Evolutionary conservation across 2,329 filamentous ascomycete species (phyloP).

Genomic region (Emergomyces orientalis): DNA sequence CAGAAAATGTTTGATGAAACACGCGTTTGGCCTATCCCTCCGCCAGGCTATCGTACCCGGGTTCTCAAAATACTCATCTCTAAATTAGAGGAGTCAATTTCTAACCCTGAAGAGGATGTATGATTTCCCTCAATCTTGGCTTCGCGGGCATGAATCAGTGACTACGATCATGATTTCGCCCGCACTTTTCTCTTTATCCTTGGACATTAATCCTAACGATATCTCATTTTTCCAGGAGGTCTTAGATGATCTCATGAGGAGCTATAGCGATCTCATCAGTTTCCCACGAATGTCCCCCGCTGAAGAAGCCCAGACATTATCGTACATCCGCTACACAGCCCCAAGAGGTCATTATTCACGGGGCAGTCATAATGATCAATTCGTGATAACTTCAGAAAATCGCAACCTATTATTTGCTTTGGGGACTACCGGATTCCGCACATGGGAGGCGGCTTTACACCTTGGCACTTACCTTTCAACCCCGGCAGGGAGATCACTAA

Average conservation of each 20-base stretch:
- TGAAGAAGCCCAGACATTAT: constrained; percentile 58
- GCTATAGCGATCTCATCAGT: constrained; percentile 56
- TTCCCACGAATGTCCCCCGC: constrained; percentile 55
- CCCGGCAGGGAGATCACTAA: constrained; percentile 34
- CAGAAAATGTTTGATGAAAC: constrained; percentile 55
- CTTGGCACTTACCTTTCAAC: constrained; percentile 51
- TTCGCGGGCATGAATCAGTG: constrained; percentile 18
- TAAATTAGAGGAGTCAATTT: constrained; percentile 63
- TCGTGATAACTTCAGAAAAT: constrained; percentile 41
- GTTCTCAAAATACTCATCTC: constrained; percentile 64
- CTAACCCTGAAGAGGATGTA: constrained; percentile 83
- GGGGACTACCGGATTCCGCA: constrained; percentile 57
- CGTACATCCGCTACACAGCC: constrained; percentile 62
- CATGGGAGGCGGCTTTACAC: constrained; percentile 60
- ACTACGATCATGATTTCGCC: constrained; percentile 12
- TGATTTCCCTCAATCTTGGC: constrained; percentile 16
- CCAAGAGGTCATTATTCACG: constrained; percentile 18
- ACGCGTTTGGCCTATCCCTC: constrained; percentile 49
- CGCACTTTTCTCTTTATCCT: constrained; percentile 11
- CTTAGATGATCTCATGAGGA: constrained; percentile 66
- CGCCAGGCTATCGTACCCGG: constrained; percentile 58
- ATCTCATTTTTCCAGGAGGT: constrained; percentile 54
- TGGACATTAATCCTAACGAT: constrained; percentile 17
- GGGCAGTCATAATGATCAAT: constrained; percentile 11
- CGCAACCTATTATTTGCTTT: constrained; percentile 49